Conservation (phyloP, 75 land plant genomes). For the Picea sitchensis region DNA sequence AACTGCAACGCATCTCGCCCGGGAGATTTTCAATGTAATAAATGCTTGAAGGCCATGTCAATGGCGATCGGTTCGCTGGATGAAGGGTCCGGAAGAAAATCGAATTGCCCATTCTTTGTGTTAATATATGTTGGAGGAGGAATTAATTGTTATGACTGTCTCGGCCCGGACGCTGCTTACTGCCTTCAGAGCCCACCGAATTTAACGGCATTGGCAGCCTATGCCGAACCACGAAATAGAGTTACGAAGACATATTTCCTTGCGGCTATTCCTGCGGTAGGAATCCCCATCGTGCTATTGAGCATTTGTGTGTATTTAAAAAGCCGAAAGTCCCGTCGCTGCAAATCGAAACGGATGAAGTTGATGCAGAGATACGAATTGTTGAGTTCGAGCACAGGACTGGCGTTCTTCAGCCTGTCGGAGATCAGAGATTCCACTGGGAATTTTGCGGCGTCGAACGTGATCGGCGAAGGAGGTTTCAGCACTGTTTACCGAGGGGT, state of each 20-base stretch:
- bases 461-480: conserved; percentile 50
- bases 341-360: background rate
- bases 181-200: background rate
- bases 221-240: background rate
- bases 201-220: background rate
- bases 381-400: background rate
- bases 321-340: background rate
- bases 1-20: background rate
- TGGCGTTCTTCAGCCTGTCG: conserved; percentile 17
- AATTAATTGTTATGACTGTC: background rate
- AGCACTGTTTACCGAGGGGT: conserved; percentile 37
- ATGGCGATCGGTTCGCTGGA: background rate
- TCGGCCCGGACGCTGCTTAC: background rate
- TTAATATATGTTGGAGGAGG: background rate
- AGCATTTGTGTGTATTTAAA: background rate
- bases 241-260: background rate
- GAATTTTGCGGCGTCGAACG: conserved; percentile 24
- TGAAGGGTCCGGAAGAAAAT: background rate
- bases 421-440: conserved; percentile 35
- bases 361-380: background rate
- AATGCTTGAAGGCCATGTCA: background rate
- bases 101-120: background rate
- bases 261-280: background rate
- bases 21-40: background rate
- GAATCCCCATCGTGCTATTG: background rate